These are phyloP conservation scores for Multifurca ochricompacta DNA, from an alignment of 768 basidiomycete genomes.

Conservation along the genomic window DNA sequence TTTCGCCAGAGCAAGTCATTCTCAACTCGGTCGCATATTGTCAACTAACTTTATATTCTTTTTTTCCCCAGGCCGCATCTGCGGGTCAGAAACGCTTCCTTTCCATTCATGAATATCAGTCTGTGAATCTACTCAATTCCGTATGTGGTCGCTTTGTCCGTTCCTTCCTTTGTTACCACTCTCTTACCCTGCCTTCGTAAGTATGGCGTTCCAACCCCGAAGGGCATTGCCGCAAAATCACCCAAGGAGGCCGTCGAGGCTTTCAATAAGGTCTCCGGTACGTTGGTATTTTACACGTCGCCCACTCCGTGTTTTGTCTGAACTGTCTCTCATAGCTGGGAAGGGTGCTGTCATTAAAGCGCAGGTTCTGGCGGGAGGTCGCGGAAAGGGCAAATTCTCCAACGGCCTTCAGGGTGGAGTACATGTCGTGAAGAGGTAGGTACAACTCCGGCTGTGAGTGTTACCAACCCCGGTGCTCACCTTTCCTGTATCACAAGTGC, in stretches of 20 bases:
- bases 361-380: slow-evolving; percentile 96
- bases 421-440: slow-evolving; percentile 81
- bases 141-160: slow-evolving; percentile 37
- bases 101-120: slow-evolving; percentile 98
- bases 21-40: slow-evolving; percentile 3
- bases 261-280: slow-evolving; percentile 79
- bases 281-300: neutral
- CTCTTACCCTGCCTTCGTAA: slow-evolving; percentile 28
- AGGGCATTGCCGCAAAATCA: slow-evolving; percentile 78
- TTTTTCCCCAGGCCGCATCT: slow-evolving; percentile 46
- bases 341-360: slow-evolving; percentile 93
- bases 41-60: slow-evolving; percentile 12
- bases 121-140: slow-evolving; percentile 88
- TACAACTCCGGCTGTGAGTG: neutral
- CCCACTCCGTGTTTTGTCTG: neutral
- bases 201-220: slow-evolving; percentile 96
- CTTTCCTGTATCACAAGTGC: slow-evolving; percentile 61
- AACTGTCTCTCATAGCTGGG: slow-evolving; percentile 39
- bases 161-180: neutral
- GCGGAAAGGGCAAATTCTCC: slow-evolving; percentile 96
- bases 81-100: slow-evolving; percentile 84
- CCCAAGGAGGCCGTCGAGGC: slow-evolving; percentile 85
- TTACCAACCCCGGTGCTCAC: slow-evolving; percentile 3
- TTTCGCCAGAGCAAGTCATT: slow-evolving; percentile 50
- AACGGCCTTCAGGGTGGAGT: slow-evolving; percentile 97